These are phyloP conservation scores for Hericium coralloides DNA, from an alignment of 768 basidiomycete genomes.

Conservation along the genomic window DNA sequence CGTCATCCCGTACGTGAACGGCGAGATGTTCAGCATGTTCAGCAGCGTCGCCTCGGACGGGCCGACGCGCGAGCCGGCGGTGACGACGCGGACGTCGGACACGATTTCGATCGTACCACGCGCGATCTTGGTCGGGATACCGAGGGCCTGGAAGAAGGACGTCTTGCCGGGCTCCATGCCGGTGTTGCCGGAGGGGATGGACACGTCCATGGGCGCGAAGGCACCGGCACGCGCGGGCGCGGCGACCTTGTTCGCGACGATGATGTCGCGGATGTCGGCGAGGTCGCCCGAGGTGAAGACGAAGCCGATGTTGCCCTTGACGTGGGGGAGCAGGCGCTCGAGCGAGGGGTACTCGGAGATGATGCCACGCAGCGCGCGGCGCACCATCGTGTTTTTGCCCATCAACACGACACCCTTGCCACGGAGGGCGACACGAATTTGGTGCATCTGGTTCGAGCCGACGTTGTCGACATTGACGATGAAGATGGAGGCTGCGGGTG, in stretches of 20 bases:
- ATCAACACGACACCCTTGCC: conserved; percentile 95
- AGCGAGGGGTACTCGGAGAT: conserved; percentile 86
- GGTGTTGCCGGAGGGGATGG: conserved; percentile 92
- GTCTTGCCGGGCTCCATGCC: conserved; percentile 99
- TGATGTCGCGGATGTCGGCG: conserved; percentile 90
- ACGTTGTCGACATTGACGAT: conserved; percentile 99
- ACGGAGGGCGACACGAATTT: conserved; percentile 91
- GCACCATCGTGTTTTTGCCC: conserved; percentile 99
- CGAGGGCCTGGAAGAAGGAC: conserved; percentile 99
- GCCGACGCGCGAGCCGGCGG: conserved; percentile 88
- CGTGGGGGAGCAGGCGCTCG: conserved; percentile 92
- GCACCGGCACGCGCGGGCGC: conserved; percentile 99
- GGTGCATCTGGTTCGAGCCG: conserved; percentile 99
- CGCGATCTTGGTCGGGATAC: conserved; percentile 99
- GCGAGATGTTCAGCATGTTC: conserved; percentile 99
- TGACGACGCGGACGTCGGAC: conserved; percentile 91
- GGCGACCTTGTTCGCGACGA: conserved; percentile 94
- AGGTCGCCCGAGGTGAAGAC: conserved; percentile 92
- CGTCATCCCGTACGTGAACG: conserved; percentile 99
- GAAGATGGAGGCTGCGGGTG: conserved; percentile 84
- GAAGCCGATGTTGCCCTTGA: conserved; percentile 98
- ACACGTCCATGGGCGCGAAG: conserved; percentile 85
- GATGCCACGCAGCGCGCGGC: conserved; percentile 91
- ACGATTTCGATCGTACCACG: conserved; percentile 99
- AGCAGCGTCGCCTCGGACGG: conserved; percentile 94